A percentile compares a stretch with the other conserved stretches of the same genome.
Conservation (phyloP, 1,284 basidiomycete genomes). For the Heterobasidion parviporum region DNA sequence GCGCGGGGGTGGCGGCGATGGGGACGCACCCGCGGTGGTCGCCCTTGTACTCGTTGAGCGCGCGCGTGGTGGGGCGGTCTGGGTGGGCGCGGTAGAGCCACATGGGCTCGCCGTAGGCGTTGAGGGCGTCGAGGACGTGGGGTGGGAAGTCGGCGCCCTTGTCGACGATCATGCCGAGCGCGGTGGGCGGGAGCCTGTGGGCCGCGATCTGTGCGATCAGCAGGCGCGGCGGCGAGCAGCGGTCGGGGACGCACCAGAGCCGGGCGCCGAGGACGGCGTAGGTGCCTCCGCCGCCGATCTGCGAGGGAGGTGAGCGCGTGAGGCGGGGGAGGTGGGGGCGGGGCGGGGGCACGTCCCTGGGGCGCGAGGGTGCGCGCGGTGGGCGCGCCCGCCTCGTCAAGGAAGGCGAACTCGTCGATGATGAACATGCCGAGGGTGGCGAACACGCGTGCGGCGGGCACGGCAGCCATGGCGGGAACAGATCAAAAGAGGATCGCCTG, state of each 20-base stretch:
- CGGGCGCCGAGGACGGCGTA: conserved; percentile 74
- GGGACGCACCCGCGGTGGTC: conserved; percentile 55
- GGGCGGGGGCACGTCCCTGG: conserved; percentile 33
- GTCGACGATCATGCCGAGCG: conserved; percentile 81
- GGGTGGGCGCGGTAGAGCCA: conserved; percentile 68
- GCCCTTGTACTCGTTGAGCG: conserved; percentile 73
- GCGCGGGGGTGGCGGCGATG: neutral
- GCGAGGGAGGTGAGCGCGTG: neutral
- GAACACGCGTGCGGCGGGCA: conserved; percentile 30
- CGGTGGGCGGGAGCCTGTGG: conserved; percentile 52
- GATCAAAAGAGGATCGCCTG: neutral
- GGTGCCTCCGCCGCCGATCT: conserved; percentile 91
- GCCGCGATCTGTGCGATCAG: neutral
- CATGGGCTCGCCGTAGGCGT: conserved; percentile 67
- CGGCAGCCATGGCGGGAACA: conserved; percentile 1
- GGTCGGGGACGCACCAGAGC: conserved; percentile 49
- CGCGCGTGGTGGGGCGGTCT: conserved; percentile 56
- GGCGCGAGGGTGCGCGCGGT: conserved; percentile 29
- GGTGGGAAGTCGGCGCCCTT: conserved; percentile 72
- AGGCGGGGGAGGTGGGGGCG: neutral
- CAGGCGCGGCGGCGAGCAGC: conserved; percentile 4
- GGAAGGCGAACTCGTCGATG: conserved; percentile 71
- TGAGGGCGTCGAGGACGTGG: conserved; percentile 47
- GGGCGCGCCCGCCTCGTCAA: conserved; percentile 45
- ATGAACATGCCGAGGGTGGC: conserved; percentile 85